phyloP scores from a whole-genome alignment of 805 yeast species.

The Metschnikowia lunata region DNA sequence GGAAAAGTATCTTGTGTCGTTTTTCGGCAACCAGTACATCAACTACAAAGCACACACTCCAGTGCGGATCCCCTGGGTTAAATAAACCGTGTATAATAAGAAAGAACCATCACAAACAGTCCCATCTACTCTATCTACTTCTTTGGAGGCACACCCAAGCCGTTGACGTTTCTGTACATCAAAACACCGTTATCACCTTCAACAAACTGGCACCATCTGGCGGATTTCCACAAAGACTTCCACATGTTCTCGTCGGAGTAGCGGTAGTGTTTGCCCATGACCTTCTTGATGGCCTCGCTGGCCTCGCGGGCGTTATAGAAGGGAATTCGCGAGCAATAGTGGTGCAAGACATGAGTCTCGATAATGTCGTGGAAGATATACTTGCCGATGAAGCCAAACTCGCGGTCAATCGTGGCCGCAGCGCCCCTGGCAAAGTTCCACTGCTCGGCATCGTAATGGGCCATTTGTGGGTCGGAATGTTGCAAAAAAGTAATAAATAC shows the following conservation, averaged over 20 bases:
- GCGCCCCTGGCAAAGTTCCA: constrained; percentile 92
- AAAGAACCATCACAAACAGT: neutral
- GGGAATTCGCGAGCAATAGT: constrained; percentile 78
- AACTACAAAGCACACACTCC: constrained; percentile 47
- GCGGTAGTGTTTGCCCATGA: constrained; percentile 79
- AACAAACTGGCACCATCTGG: constrained; percentile 66
- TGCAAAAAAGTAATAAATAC: constrained; percentile 83
- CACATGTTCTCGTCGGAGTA: constrained; percentile 70
- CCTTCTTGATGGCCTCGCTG: constrained; percentile 71
- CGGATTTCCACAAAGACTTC: constrained; percentile 57
- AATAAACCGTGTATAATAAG: neutral
- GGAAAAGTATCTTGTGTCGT: constrained; percentile 57
- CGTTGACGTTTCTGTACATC: constrained; percentile 62
- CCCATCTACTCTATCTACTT: constrained; percentile 2
- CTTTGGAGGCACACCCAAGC: constrained; percentile 22
- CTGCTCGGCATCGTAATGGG: constrained; percentile 69
- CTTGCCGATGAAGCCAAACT: constrained; percentile 75
- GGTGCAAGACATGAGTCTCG: constrained; percentile 88
- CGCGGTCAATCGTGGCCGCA: constrained; percentile 82
- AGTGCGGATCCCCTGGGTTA: constrained; percentile 61
- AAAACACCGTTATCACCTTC: constrained; percentile 59
- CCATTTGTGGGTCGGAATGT: constrained; percentile 75
- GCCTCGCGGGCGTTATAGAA: constrained; percentile 84
- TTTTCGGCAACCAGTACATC: constrained; percentile 68
- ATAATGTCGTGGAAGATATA: constrained; percentile 83